Evolutionary conservation across 73 alveolate species (phyloP).

Genomic region (Urostyla sp.): DNA sequence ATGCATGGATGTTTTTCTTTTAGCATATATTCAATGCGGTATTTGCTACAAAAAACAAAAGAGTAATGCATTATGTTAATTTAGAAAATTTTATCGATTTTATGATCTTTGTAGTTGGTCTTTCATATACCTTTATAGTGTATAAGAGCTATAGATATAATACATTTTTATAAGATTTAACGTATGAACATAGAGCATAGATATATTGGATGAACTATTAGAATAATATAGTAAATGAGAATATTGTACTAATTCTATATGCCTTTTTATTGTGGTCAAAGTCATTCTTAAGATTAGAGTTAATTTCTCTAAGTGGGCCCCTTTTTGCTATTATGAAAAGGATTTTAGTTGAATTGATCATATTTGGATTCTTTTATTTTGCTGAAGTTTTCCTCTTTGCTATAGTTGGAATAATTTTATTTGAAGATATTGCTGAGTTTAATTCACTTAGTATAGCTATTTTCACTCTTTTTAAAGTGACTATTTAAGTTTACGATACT

Average conservation of each 20-base stretch:
- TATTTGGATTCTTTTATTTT: constrained; percentile 33
- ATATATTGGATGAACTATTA: constrained; percentile 29
- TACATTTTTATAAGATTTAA: constrained; percentile 25
- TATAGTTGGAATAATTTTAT: constrained; percentile 46
- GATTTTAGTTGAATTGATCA: constrained; percentile 25
- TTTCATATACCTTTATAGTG: constrained; percentile 18
- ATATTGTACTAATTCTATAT: background rate
- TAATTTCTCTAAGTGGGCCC: constrained; percentile 21
- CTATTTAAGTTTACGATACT: constrained; percentile 26
- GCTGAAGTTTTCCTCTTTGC: constrained; percentile 42
- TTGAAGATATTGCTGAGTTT: constrained; percentile 48
- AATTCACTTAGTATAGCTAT: constrained; percentile 21
- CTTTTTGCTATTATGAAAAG: constrained; percentile 5
- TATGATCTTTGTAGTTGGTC: constrained; percentile 6
- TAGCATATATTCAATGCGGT: constrained; percentile 57
- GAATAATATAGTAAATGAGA: constrained; percentile 46
- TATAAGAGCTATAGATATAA: constrained; percentile 55
- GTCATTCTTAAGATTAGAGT: background rate
- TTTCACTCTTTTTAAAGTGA: constrained; percentile 43
- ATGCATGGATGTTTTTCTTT: constrained; percentile 51
- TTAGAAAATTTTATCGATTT: constrained; percentile 59
- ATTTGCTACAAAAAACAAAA: constrained; percentile 62
- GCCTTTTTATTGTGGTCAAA: constrained; percentile 50
- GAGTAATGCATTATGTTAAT: constrained; percentile 46
- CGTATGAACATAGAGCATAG: constrained; percentile 33